phyloP scores from a whole-genome alignment of 2,329 filamentous ascomycete species.

The Arthrobotrys megalospora region DNA sequence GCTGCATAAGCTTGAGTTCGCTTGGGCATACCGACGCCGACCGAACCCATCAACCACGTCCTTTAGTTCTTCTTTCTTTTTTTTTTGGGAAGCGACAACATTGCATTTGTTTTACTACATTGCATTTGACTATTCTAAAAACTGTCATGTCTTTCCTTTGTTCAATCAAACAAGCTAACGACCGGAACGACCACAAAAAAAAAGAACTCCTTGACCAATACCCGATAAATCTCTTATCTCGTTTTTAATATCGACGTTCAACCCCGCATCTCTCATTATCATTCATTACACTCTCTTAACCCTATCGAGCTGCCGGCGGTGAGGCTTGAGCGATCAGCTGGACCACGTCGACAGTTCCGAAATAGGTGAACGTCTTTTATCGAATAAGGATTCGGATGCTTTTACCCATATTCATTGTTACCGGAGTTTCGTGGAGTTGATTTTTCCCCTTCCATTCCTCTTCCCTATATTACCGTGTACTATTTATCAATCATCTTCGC shows the following conservation, averaged over 20 bases:
- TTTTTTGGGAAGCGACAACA: slow-evolving; percentile 53
- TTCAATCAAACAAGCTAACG: slow-evolving; percentile 53
- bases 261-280: slow-evolving; percentile 31
- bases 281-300: slow-evolving; percentile 43
- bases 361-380: slow-evolving; percentile 45
- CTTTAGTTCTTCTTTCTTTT: slow-evolving; percentile 36
- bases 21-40: slow-evolving; percentile 40
- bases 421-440: slow-evolving; percentile 58
- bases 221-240: slow-evolving; percentile 59
- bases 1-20: slow-evolving; percentile 53
- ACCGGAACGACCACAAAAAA: slow-evolving; percentile 60
- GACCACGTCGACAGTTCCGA: slow-evolving; percentile 11
- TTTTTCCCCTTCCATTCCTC: slow-evolving; percentile 15
- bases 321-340: slow-evolving; percentile 20
- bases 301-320: slow-evolving; percentile 5
- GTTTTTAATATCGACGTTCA: slow-evolving; percentile 60
- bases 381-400: slow-evolving; percentile 57
- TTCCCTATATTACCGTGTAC: slow-evolving; percentile 34
- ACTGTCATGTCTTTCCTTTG: slow-evolving; percentile 60
- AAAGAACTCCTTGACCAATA: slow-evolving; percentile 52
- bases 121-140: slow-evolving; percentile 36
- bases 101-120: slow-evolving; percentile 48
- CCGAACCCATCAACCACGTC: not conserved
- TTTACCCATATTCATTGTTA: slow-evolving; percentile 61
- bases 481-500: slow-evolving; percentile 35